These are phyloP conservation scores for Starmerella potacharoeniae DNA, from an alignment of 805 yeast genomes.

Conservation along the genomic window DNA sequence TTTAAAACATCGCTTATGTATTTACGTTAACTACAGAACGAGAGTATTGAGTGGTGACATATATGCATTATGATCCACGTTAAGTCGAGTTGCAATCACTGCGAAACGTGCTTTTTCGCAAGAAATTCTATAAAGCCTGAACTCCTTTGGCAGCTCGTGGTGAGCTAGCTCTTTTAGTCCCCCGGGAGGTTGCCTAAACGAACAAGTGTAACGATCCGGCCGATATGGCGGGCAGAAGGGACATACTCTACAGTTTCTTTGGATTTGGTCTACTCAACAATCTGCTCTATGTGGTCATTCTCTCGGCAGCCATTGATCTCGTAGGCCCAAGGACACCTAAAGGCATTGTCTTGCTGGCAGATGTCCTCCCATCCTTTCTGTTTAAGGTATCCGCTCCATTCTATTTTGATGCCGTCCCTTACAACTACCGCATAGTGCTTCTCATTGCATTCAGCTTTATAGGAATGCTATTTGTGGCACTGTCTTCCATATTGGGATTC, in stretches of 20 bases:
- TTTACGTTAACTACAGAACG: no score
- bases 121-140: no score
- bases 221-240: background rate
- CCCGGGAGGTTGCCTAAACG: background rate
- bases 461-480: conserved; percentile 68
- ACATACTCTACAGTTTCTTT: conserved; percentile 40
- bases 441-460: conserved; percentile 47
- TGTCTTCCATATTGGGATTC: conserved; percentile 29
- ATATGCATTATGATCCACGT: no score
- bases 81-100: no score
- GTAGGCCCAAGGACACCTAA: conserved; percentile 80
- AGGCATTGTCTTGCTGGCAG: conserved; percentile 73
- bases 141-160: no score
- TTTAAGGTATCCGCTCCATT: conserved; percentile 70
- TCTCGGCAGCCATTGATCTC: conserved; percentile 84
- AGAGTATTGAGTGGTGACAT: no score
- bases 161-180: background rate
- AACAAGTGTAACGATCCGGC: background rate
- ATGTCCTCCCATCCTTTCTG: conserved; percentile 70
- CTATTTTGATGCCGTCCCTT: conserved; percentile 55
- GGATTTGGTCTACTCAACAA: conserved; percentile 79
- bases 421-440: conserved; percentile 41
- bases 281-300: conserved; percentile 78
- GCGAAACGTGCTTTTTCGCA: no score
- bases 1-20: no score